Base-by-base conservation (phyloP, 2,329 filamentous ascomycete species). In the Cercospora brassicicola region DNA sequence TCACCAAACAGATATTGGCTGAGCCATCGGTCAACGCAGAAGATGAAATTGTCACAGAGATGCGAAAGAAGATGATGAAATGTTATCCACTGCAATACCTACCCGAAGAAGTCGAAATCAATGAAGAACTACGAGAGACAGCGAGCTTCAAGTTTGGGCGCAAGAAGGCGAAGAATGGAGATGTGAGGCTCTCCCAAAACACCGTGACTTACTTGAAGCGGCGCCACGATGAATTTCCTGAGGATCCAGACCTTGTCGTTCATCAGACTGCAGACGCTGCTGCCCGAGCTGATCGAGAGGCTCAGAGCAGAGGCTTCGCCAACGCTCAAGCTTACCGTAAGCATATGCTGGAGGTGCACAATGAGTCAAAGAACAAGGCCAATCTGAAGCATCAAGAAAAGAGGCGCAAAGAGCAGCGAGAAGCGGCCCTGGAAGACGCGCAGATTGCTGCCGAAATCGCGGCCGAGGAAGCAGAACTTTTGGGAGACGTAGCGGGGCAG, bases 21-120 rank as follows among this genome's bases (percentile, higher is more conserved):
- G 80, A 82, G 59, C 79, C 83, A 20, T 78, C 83, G 1, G 77
- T 87, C 36, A 75, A 79, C 6, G 76, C 83, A 6, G 78, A 79
- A 11, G 81, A 83, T 56, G 78, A 80, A 2, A 69, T 80, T n/a
- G 81, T 88, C 15, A 80, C 80, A 59, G 76, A 81, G 2, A 75
- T 88, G 72, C 83, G 85, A 69, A 77, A 79, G 26, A 82, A 83
- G 53, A 85, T 88, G 64, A 82, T 86, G 8, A 77, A 82, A 18
- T 73, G 73, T 11, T 79, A 82, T 53, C 78, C 82, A 13, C 75
- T 75, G n/a, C 76, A 78, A 31, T 84, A 83, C 67, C 76, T 85
- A 11, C 84, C 85, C 0, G 75, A 78, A 1, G 79, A 79, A 64
- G 79, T 80, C 26, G 79, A 81, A 39, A 73, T 82, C 45, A 76